These are phyloP conservation scores for Alternaria sp. DNA, from an alignment of 2,329 filamentous ascomycete species.

Conservation along the genomic window DNA sequence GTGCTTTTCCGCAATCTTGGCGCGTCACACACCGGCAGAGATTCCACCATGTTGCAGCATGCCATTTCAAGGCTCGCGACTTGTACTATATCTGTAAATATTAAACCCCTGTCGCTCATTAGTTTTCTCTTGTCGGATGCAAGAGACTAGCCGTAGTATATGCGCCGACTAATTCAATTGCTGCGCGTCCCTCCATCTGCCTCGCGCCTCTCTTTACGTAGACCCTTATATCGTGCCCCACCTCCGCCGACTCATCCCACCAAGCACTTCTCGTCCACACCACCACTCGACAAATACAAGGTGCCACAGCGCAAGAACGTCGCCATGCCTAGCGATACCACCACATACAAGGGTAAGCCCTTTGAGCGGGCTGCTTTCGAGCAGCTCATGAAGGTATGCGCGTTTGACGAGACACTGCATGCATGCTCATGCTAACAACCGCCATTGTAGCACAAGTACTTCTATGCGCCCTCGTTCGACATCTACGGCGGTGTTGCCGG, in stretches of 20 bases:
- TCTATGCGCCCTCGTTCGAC: conserved; percentile 95
- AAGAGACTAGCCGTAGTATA: conserved; percentile 27
- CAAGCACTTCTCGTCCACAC: conserved; percentile 47
- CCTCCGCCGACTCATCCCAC: conserved; percentile 41
- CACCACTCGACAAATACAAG: conserved; percentile 39
- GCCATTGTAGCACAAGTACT: conserved; percentile 56
- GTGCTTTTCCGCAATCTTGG: conserved; percentile 17
- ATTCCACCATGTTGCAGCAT: conserved; percentile 13
- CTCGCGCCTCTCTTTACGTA: conserved; percentile 34
- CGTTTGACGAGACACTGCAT: conserved; percentile 46
- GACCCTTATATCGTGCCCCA: conserved; percentile 44
- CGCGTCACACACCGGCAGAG: conserved; percentile 9
- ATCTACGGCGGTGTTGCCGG: conserved; percentile 90
- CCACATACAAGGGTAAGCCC: conserved; percentile 78
- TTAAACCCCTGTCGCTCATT: conserved; percentile 26
- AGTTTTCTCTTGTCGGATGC: conserved; percentile 30
- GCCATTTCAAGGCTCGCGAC: conserved; percentile 7
- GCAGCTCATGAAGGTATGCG: conserved; percentile 81
- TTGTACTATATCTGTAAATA: conserved; percentile 28
- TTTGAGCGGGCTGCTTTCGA: conserved; percentile 86
- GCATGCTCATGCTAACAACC: conserved; percentile 37
- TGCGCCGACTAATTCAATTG: conserved; percentile 53
- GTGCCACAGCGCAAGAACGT: conserved; percentile 40
- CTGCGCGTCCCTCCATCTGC: conserved; percentile 47
- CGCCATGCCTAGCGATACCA: conserved; percentile 49